A percentile compares a stretch with the other conserved stretches of the same genome.
These are phyloP conservation scores for Aspergillus sp. DNA, from an alignment of 2,329 filamentous ascomycete genomes.

Conservation along the genomic window DNA sequence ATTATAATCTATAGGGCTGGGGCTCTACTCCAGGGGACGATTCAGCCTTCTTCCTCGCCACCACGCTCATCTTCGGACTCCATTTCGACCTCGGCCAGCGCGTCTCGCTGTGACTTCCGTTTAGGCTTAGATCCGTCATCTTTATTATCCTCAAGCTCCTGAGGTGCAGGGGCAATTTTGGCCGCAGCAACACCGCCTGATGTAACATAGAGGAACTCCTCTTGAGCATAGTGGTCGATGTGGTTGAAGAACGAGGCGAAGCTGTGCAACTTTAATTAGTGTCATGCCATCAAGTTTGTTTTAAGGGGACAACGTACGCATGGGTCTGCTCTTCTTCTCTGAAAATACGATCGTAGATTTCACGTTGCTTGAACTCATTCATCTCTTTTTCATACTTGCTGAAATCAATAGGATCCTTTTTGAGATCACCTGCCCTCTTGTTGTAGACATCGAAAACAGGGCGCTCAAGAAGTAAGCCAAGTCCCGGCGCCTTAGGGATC, in stretches of 20 bases:
- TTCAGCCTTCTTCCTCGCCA: slow-evolving; percentile 24
- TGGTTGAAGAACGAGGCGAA: slow-evolving; percentile 79
- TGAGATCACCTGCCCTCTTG: slow-evolving; percentile 57
- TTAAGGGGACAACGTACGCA: slow-evolving; percentile 61
- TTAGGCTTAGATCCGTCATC: slow-evolving; percentile 7
- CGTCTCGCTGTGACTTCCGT: slow-evolving; percentile 28
- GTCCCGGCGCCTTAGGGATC: slow-evolving; percentile 89
- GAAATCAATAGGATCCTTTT: slow-evolving; percentile 73
- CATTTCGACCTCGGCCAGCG: slow-evolving; percentile 33
- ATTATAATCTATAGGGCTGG: too few species aligned
- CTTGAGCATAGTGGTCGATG: slow-evolving; percentile 70
- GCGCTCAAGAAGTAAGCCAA: slow-evolving; percentile 83
- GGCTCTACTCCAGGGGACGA: too few species aligned
- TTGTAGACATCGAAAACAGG: slow-evolving; percentile 94
- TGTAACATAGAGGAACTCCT: slow-evolving; percentile 73
- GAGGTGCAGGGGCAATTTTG: slow-evolving; percentile 32
- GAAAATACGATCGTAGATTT: slow-evolving; percentile 93
- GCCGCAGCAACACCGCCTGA: slow-evolving; percentile 66
- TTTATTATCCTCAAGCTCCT: slow-evolving; percentile 9
- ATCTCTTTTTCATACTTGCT: slow-evolving; percentile 74
- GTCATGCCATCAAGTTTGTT: background rate
- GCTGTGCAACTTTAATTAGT: slow-evolving; percentile 39
- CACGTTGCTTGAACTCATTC: slow-evolving; percentile 81
- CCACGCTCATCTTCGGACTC: slow-evolving; percentile 31
- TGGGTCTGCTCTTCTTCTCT: slow-evolving; percentile 84